Evolutionary conservation across 2,329 filamentous ascomycete genomes (phyloP).

Genomic region (Talaromyces sp.): DNA sequence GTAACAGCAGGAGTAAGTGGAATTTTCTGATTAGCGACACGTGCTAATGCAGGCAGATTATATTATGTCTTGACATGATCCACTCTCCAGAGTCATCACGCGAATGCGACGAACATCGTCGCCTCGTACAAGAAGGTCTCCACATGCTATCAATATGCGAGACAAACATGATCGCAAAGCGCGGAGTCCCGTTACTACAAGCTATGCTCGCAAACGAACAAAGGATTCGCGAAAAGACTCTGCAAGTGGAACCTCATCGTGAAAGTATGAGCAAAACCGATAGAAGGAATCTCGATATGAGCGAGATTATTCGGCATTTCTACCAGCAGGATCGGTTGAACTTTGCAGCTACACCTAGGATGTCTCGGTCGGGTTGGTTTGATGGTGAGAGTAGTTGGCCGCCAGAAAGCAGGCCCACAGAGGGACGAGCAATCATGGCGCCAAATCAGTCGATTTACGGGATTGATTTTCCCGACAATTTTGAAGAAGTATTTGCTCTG

Average conservation of each 20-base stretch:
- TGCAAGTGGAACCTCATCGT: neutral
- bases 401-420: neutral
- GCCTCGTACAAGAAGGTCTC: conserved; percentile 9
- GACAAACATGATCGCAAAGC: conserved; percentile 15
- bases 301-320: conserved; percentile 12
- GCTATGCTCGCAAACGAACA: conserved; percentile 11
- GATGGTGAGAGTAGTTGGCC: conserved; percentile 3
- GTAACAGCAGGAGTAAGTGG: conserved; percentile 12
- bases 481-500: conserved; percentile 13
- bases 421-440: neutral
- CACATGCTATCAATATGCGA: conserved; percentile 2
- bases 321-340: neutral
- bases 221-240: conserved; percentile 4
- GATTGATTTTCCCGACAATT: conserved; percentile 11
- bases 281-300: neutral
- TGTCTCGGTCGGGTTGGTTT: neutral
- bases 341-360: neutral
- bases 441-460: neutral
- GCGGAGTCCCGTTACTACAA: conserved; percentile 7
- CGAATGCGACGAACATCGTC: conserved; percentile 11
- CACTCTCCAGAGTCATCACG: neutral
- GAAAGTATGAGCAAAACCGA: neutral
- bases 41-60: conserved; percentile 1
- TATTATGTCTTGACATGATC: conserved; percentile 14
- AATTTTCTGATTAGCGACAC: too few relatives aligned